Percentiles rank a stretch among this genome's conserved stretches.
These are phyloP conservation scores for Diplosphaera chodatii DNA, from an alignment of 139 green algal species.

Conservation along the genomic window DNA sequence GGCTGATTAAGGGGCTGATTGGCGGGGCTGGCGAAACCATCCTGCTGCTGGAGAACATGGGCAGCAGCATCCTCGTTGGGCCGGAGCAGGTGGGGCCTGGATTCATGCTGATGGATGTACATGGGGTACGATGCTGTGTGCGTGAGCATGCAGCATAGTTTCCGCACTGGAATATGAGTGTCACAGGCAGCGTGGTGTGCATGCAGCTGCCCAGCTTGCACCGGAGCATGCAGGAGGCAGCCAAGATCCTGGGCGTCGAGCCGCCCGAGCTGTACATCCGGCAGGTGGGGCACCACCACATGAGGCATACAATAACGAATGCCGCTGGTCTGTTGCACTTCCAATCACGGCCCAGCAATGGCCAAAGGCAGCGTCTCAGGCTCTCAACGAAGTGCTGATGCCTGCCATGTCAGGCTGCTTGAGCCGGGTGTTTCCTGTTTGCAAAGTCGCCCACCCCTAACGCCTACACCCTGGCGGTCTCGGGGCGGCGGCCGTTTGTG, in stretches of 20 bases:
- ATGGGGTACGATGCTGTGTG: no score
- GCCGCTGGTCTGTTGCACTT: no score
- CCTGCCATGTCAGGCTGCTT: no score
- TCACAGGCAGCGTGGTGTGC: no score
- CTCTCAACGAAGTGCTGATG: no score
- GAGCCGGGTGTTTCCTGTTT: background rate
- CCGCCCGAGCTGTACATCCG: slow-evolving; percentile 82
- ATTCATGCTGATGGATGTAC: no score
- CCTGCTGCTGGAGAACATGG: slow-evolving; percentile 92
- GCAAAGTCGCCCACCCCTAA: slow-evolving; percentile 83
- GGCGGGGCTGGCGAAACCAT: slow-evolving; percentile 73
- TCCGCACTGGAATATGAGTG: no score
- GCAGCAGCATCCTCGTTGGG: slow-evolving; percentile 64
- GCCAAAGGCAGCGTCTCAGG: no score
- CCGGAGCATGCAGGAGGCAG: slow-evolving; percentile 65
- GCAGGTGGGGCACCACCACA: slow-evolving; percentile 30
- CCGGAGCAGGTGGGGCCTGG: no score
- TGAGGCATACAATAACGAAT: no score
- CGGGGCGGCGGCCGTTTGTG: slow-evolving; percentile 85
- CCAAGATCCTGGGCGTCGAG: slow-evolving; percentile 69
- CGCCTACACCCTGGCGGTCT: slow-evolving; percentile 92
- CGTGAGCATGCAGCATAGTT: no score
- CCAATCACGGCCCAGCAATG: no score
- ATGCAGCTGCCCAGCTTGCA: slow-evolving; percentile 85
- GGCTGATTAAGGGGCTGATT: slow-evolving; percentile 69